Evolutionary conservation across 441 rosid species (phyloP).

Genomic region (Cnidoscolus chayamansa): DNA sequence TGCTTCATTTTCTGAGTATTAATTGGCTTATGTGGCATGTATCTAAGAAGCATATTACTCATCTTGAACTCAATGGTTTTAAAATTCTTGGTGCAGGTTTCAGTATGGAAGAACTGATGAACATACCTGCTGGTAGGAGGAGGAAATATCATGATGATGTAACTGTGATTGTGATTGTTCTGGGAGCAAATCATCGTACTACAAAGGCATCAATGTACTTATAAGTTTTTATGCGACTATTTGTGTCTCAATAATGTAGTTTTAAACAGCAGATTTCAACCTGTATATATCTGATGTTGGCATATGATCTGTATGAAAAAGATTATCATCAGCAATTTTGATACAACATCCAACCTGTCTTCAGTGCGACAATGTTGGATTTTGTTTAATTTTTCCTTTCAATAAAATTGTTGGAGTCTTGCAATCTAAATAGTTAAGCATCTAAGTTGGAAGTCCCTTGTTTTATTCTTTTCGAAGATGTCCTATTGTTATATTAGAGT

Average conservation of each 20-base stretch:
- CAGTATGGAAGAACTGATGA: slow-evolving; percentile 78
- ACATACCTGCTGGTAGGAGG: slow-evolving; percentile 84
- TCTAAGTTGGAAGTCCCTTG: not conserved
- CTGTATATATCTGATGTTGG: slow-evolving; percentile 24
- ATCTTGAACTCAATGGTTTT: not conserved
- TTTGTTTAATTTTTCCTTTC: not conserved
- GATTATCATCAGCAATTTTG: slow-evolving; percentile 10
- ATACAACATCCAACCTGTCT: not conserved
- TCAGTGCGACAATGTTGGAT: not conserved
- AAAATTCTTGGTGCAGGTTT: slow-evolving; percentile 46
- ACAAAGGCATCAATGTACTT: slow-evolving; percentile 77
- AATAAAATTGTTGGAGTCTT: not conserved
- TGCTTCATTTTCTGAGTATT: not conserved
- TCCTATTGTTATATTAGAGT: not conserved
- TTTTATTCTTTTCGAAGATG: not conserved
- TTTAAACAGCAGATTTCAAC: slow-evolving; percentile 5
- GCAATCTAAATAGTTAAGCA: not conserved
- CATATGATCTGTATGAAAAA: slow-evolving; percentile 4
- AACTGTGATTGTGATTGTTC: slow-evolving; percentile 77
- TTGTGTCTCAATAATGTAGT: slow-evolving; percentile 14
- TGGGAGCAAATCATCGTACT: slow-evolving; percentile 76
- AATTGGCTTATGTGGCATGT: not conserved
- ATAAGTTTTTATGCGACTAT: slow-evolving; percentile 26
- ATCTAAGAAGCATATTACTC: not conserved
- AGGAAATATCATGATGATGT: slow-evolving; percentile 96